Evolutionary conservation across 352 stramenopile genomes (phyloP).

Genomic region (Globisporangium cystogenes): DNA sequence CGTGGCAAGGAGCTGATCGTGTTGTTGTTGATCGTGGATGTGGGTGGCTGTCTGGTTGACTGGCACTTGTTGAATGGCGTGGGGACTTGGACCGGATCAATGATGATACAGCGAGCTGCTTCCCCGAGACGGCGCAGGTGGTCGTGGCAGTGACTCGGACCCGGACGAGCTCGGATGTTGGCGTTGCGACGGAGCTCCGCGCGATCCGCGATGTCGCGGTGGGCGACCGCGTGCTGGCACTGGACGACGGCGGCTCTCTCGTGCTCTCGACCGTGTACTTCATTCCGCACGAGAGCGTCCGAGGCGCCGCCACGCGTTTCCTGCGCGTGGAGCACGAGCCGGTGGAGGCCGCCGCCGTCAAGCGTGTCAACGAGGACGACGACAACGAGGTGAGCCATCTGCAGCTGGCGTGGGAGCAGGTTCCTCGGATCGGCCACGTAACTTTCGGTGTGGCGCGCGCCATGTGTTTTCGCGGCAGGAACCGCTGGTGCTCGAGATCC

Average conservation of each 20-base stretch:
- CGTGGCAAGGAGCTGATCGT: background rate
- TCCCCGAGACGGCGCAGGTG: constrained; percentile 43
- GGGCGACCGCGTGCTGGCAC: constrained; percentile 48
- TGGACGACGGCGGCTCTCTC: constrained; percentile 19
- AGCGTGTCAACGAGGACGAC: background rate
- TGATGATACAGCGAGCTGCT: constrained; percentile 39
- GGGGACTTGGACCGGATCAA: no score
- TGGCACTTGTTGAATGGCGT: no score
- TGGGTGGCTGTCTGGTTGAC: no score
- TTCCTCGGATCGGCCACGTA: background rate
- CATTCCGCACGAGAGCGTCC: constrained; percentile 43
- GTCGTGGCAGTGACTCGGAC: constrained; percentile 11
- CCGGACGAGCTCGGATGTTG: background rate
- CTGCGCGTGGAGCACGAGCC: constrained; percentile 30
- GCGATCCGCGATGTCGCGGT: constrained; percentile 19
- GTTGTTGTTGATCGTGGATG: background rate
- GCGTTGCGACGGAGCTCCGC: constrained; percentile 16
- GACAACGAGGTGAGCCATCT: background rate
- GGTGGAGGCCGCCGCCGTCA: background rate
- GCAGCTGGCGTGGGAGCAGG: background rate
- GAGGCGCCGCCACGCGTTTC: constrained; percentile 13
- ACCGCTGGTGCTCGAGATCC: constrained; percentile 23
- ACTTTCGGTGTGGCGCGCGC: background rate
- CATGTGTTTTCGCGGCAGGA: background rate
- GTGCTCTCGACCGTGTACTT: constrained; percentile 63